Conservation (phyloP, 148 eudicot genomes). For the Vaccinium darrowii region DNA sequence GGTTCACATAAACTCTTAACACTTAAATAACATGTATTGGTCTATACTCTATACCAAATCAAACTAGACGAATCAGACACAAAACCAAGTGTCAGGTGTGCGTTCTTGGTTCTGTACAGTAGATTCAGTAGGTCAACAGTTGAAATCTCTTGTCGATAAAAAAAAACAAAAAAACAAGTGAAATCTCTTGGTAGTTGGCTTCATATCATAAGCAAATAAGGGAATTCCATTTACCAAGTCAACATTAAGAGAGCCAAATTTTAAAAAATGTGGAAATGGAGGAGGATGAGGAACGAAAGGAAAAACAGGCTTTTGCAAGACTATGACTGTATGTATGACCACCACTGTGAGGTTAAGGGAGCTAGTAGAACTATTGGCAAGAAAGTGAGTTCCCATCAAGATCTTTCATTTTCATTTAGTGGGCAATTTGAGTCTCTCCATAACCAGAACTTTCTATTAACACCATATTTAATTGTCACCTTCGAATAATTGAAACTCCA, state of each 20-base stretch:
- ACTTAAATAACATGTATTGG: too few species aligned
- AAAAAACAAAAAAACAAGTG: background rate
- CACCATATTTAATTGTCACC: conserved; percentile 45
- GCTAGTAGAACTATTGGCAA: background rate
- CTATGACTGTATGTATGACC: background rate
- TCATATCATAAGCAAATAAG: background rate
- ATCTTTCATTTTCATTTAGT: background rate
- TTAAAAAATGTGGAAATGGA: background rate
- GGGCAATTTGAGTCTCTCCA: background rate
- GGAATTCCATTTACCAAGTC: background rate
- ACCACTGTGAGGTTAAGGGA: background rate
- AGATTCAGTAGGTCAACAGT: too few species aligned
- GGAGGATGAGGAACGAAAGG: background rate
- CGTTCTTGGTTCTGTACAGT: too few species aligned
- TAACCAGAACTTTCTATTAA: conserved; percentile 1
- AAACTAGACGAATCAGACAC: too few species aligned
- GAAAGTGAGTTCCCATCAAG: background rate
- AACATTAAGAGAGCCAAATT: background rate
- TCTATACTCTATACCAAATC: too few species aligned
- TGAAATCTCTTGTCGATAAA: too few species aligned
- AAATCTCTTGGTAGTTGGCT: background rate
- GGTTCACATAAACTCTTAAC: too few species aligned
- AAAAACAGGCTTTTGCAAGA: background rate
- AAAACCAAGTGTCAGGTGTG: too few species aligned
- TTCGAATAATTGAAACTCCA: conserved; percentile 89